phyloP scores from a whole-genome alignment of 164 flowering plant species.

The Piper longum region DNA sequence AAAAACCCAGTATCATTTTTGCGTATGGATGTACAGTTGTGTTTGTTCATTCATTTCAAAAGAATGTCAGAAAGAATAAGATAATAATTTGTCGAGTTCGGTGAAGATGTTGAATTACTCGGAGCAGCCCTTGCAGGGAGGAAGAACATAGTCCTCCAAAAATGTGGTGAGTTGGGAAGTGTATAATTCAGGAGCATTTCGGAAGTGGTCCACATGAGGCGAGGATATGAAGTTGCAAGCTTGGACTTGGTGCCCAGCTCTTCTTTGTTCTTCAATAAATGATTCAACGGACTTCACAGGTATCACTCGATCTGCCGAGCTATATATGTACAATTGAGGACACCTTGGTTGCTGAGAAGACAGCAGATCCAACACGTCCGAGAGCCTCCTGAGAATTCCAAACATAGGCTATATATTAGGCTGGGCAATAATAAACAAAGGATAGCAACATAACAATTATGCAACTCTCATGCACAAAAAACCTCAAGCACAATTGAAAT shows the following conservation, averaged over 20 bases:
- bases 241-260: constrained; percentile 68
- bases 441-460: not conserved
- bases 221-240: constrained; percentile 77
- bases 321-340: constrained; percentile 79
- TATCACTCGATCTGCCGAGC: constrained; percentile 83
- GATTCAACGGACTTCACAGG: constrained; percentile 75
- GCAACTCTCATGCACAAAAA: not conserved
- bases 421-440: not conserved
- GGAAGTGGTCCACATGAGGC: constrained; percentile 95
- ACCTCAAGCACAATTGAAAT: too few relatives aligned
- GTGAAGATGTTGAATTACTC: constrained; percentile 1
- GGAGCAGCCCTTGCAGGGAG: constrained; percentile 23
- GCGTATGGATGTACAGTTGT: not conserved
- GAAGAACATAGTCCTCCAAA: constrained; percentile 64
- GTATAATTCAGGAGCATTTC: constrained; percentile 35
- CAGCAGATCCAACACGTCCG: constrained; percentile 46
- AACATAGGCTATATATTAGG: not conserved
- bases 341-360: constrained; percentile 67
- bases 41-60: not conserved
- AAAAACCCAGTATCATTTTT: not conserved
- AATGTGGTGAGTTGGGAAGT: constrained; percentile 68
- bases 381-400: constrained; percentile 56
- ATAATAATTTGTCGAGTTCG: not conserved
- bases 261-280: constrained; percentile 67
- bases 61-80: not conserved